These are phyloP conservation scores for Geotrichum aggregatum DNA, from an alignment of 1,139 yeast genomes.

Conservation along the genomic window DNA sequence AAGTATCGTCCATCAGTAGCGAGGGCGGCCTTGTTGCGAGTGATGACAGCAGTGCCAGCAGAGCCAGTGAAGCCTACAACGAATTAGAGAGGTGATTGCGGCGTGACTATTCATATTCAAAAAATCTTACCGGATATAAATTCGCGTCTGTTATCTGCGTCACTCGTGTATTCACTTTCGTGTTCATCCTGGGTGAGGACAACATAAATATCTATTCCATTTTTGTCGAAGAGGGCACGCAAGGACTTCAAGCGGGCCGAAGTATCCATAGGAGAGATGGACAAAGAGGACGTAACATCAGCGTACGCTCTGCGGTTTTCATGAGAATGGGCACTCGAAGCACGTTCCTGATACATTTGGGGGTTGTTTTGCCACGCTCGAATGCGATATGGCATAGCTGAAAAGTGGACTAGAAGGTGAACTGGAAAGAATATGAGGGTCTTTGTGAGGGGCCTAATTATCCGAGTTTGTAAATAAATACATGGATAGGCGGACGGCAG, in stretches of 20 bases:
- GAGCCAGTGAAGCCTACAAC: conserved; percentile 65
- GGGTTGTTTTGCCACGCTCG: conserved; percentile 17
- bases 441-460: too few relatives aligned
- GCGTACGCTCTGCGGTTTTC: not conserved
- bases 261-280: not conserved
- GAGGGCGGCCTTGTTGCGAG: conserved; percentile 67
- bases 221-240: conserved; percentile 60
- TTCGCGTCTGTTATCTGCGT: conserved; percentile 75
- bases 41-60: conserved; percentile 88
- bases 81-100: not conserved
- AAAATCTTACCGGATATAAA: conserved; percentile 53
- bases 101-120: too few relatives aligned
- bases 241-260: conserved; percentile 47
- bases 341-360: not conserved
- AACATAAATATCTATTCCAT: conserved; percentile 68
- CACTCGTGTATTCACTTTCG: conserved; percentile 82
- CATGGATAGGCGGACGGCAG: too few relatives aligned
- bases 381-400: conserved; percentile 15
- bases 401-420: not conserved
- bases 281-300: not conserved
- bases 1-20: conserved; percentile 96
- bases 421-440: too few relatives aligned
- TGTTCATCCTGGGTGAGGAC: conserved; percentile 93
- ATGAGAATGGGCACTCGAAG: not conserved
- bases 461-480: too few relatives aligned